A percentile compares a stretch with the other conserved stretches of the same genome.
These are phyloP conservation scores for Achaetomium macrosporum DNA, from an alignment of 2,329 filamentous ascomycete genomes.

Conservation along the genomic window DNA sequence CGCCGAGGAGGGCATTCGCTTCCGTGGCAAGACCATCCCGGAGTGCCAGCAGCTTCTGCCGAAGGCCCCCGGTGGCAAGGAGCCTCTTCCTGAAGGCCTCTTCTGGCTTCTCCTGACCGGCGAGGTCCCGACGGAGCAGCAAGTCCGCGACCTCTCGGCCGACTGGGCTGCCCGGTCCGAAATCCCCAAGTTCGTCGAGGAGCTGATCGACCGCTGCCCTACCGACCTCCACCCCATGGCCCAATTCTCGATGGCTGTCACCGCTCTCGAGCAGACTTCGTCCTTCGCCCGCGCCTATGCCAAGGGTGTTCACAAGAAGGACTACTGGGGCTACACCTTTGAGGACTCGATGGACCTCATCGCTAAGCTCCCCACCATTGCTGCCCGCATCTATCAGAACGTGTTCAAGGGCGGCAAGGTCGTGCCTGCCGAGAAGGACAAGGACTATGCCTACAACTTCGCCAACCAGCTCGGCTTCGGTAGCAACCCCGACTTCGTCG, in stretches of 20 bases:
- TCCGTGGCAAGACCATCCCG: conserved; percentile 98
- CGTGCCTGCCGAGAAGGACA: conserved; percentile 90
- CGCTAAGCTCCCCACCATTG: conserved; percentile 97
- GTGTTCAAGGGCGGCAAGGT: conserved; percentile 99
- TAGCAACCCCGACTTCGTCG: conserved; percentile 91
- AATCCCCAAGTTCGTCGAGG: conserved; percentile 95
- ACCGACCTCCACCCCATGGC: conserved; percentile 99
- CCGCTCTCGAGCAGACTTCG: conserved; percentile 96
- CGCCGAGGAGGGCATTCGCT: conserved; percentile 97
- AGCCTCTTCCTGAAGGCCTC: conserved; percentile 97
- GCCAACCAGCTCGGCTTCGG: conserved; percentile 98
- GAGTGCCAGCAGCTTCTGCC: conserved; percentile 97
- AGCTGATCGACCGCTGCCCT: conserved; percentile 99
- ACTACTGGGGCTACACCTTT: conserved; percentile 99
- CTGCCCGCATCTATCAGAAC: conserved; percentile 98
- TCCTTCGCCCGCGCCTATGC: conserved; percentile 97
- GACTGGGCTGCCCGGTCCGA: conserved; percentile 98
- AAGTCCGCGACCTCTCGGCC: conserved; percentile 95
- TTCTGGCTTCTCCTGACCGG: conserved; percentile 99
- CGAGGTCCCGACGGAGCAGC: conserved; percentile 95
- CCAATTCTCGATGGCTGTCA: conserved; percentile 96
- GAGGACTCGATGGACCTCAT: conserved; percentile 99
- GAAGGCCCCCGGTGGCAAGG: conserved; percentile 92
- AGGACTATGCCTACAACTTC: conserved; percentile 99
- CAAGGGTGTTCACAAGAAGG: conserved; percentile 98